phyloP scores from a whole-genome alignment of 495 filamentous ascomycete species.

The Evansstolkia leycettana region DNA sequence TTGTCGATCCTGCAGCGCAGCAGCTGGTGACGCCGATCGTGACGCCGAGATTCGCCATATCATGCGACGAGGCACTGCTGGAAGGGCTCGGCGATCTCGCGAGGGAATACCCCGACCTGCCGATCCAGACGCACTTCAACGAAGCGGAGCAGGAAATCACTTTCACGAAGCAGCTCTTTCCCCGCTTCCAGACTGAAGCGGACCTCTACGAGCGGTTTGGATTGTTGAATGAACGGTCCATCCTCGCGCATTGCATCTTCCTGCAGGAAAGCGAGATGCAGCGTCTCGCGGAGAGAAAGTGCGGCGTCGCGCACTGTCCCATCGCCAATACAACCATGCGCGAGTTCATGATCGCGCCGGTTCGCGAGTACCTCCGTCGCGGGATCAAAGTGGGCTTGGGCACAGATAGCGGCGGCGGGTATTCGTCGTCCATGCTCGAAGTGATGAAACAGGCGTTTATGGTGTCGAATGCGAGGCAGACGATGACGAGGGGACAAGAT shows the following conservation, averaged over 20 bases:
- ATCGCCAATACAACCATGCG: constrained; percentile 51
- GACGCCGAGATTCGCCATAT: constrained; percentile 53
- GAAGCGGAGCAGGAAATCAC: constrained; percentile 44
- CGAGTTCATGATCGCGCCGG: constrained; percentile 47
- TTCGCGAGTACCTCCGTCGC: constrained; percentile 41
- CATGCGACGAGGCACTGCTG: constrained; percentile 41
- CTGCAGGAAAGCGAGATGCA: constrained; percentile 42
- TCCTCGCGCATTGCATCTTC: constrained; percentile 54
- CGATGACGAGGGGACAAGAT: constrained; percentile 32
- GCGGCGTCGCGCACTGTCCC: constrained; percentile 53
- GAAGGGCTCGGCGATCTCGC: constrained; percentile 40
- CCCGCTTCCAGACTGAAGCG: constrained; percentile 36
- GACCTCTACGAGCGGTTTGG: constrained; percentile 43
- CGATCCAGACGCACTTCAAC: constrained; percentile 56
- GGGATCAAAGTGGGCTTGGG: constrained; percentile 55
- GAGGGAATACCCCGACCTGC: constrained; percentile 33
- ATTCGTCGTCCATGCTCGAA: constrained; percentile 45
- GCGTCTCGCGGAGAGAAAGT: constrained; percentile 30
- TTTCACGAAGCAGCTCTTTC: constrained; percentile 39
- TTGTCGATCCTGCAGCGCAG: constrained; percentile 22
- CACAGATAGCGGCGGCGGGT: constrained; percentile 57
- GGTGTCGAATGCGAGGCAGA: constrained; percentile 44
- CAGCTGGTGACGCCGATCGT: constrained; percentile 41
- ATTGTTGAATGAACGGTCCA: constrained; percentile 39
- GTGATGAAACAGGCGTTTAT: constrained; percentile 48